A percentile compares a stretch with the other conserved stretches of the same genome.
Evolutionary conservation across 768 basidiomycete genomes (phyloP).

Genomic region (Cyathus striatus): DNA sequence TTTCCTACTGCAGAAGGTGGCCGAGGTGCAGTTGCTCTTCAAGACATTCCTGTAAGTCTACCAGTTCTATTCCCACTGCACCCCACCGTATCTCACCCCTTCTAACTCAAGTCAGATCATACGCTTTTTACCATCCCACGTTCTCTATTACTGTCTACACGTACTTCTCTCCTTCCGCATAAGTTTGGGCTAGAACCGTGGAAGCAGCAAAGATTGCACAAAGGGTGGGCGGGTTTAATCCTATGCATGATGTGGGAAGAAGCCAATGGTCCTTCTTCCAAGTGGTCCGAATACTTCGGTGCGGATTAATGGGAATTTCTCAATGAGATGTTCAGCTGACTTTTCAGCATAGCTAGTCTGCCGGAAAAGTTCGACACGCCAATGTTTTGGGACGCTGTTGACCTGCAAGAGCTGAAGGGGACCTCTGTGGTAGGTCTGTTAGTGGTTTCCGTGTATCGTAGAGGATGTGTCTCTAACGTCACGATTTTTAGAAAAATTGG

Average conservation of each 20-base stretch:
- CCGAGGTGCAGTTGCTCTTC: conserved; percentile 69
- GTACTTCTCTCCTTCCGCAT: conserved; percentile 62
- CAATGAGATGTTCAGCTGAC: conserved; percentile 1
- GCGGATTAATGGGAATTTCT: conserved; percentile 12
- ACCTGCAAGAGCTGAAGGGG: conserved; percentile 71
- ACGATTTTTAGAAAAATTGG: conserved; percentile 66
- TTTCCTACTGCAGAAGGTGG: conserved; percentile 54
- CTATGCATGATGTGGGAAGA: conserved; percentile 97
- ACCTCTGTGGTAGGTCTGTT: conserved; percentile 83
- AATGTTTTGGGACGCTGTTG: conserved; percentile 87
- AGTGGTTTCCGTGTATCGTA: conserved; percentile 2
- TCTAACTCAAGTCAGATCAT: conserved; percentile 53
- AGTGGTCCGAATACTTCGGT: conserved; percentile 75
- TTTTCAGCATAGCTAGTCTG: conserved; percentile 43
- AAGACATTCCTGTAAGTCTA: conserved; percentile 60
- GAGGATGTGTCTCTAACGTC: background rate
- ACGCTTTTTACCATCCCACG: conserved; percentile 83
- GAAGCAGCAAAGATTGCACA: conserved; percentile 51
- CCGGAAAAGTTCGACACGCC: conserved; percentile 79
- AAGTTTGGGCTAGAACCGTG: conserved; percentile 61
- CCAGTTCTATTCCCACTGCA: background rate
- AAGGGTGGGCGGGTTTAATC: conserved; percentile 86
- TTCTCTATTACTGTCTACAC: conserved; percentile 67
- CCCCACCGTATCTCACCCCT: background rate
- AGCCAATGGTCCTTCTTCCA: conserved; percentile 52